phyloP scores from a whole-genome alignment of 352 stramenopile species.

The Phytophthora colocasiae region DNA sequence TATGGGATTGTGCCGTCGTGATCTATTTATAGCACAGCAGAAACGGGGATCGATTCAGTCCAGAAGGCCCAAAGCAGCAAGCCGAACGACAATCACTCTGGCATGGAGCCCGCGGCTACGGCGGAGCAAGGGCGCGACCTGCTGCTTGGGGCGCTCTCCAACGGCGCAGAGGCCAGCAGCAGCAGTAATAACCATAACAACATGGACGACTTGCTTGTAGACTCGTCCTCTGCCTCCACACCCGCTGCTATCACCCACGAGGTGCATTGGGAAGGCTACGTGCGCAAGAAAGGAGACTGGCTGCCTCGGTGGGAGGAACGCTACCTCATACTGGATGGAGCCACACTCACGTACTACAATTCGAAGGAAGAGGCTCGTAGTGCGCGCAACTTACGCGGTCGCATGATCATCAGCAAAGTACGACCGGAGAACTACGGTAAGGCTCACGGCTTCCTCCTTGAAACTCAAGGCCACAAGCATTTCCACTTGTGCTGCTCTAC shows the following conservation, averaged over 20 bases:
- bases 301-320: slow-evolving; percentile 90
- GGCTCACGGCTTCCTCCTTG: slow-evolving; percentile 86
- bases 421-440: slow-evolving; percentile 89
- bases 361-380: slow-evolving; percentile 87
- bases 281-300: slow-evolving; percentile 91
- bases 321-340: slow-evolving; percentile 88
- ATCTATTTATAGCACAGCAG: slow-evolving; percentile 31
- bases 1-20: slow-evolving; percentile 32
- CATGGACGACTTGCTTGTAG: slow-evolving; percentile 49
- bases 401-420: slow-evolving; percentile 85
- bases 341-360: slow-evolving; percentile 88
- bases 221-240: slow-evolving; percentile 46
- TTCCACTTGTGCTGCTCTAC: slow-evolving; percentile 90
- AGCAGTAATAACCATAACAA: slow-evolving; percentile 4
- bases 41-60: slow-evolving; percentile 47
- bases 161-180: slow-evolving; percentile 4
- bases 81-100: slow-evolving; percentile 26
- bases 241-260: slow-evolving; percentile 62
- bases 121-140: slow-evolving; percentile 53
- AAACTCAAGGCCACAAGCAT: slow-evolving; percentile 89
- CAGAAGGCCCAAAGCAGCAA: slow-evolving; percentile 20
- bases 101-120: slow-evolving; percentile 20
- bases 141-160: slow-evolving; percentile 50
- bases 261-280: slow-evolving; percentile 90
- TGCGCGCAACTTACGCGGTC: slow-evolving; percentile 78